A percentile compares a stretch with the other conserved stretches of the same genome.
Evolutionary conservation across 495 filamentous ascomycete species (phyloP).

Genomic region (Xylaria acuta): DNA sequence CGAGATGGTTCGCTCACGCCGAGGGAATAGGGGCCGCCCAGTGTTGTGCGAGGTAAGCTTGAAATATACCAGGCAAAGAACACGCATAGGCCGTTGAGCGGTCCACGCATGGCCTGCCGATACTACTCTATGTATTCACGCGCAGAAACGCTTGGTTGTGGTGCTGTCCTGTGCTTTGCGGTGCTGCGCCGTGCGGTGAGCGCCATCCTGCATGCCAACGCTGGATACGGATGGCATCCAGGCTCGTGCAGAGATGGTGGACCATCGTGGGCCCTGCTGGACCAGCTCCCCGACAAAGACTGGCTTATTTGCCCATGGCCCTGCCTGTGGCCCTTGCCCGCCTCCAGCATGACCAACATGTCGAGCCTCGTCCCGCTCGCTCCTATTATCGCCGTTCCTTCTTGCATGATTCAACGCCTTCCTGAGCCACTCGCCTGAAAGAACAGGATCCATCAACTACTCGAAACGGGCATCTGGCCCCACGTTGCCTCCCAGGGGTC

Average conservation of each 20-base stretch:
- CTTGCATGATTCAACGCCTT: conserved; percentile 27
- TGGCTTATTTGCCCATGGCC: background rate
- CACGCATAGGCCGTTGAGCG: conserved; percentile 9
- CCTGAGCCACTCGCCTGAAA: conserved; percentile 21
- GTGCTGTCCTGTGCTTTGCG: background rate
- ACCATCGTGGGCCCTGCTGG: background rate
- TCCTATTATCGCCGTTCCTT: conserved; percentile 22
- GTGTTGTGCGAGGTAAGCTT: background rate
- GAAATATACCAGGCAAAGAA: background rate
- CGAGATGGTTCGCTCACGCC: background rate
- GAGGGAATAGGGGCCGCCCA: background rate
- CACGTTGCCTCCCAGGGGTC: conserved; percentile 12
- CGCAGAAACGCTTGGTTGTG: background rate
- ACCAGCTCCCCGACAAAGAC: conserved; percentile 1
- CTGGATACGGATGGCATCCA: conserved; percentile 9
- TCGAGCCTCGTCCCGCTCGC: conserved; percentile 24
- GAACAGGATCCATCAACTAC: background rate
- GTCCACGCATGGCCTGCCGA: background rate
- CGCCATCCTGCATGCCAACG: conserved; percentile 18
- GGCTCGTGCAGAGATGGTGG: conserved; percentile 1
- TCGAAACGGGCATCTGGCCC: conserved; percentile 10
- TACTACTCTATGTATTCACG: background rate
- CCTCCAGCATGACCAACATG: conserved; percentile 19
- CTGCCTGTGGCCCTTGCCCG: background rate
- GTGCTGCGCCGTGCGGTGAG: conserved; percentile 18